phyloP scores from a whole-genome alignment of 305 asterid species.

The Petunia hybrid region DNA sequence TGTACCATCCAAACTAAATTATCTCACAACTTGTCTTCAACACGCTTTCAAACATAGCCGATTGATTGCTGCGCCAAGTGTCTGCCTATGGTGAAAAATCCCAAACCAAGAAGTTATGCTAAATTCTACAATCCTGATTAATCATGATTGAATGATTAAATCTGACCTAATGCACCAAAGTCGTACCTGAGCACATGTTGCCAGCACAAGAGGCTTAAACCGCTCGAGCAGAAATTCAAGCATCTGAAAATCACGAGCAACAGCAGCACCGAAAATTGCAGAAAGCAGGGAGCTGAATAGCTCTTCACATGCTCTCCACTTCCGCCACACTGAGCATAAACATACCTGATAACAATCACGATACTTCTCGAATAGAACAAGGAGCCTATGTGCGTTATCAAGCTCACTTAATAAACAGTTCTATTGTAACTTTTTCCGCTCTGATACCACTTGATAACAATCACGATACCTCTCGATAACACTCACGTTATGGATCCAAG shows the following conservation, averaged over 20 bases:
- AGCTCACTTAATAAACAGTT: too few relatives aligned
- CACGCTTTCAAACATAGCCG: conserved; percentile 87
- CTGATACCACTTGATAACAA: too few relatives aligned
- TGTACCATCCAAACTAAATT: conserved; percentile 88
- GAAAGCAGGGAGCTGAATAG: conserved; percentile 86
- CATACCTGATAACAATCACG: conserved; percentile 54
- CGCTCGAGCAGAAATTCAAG: conserved; percentile 89
- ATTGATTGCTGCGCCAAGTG: conserved; percentile 77
- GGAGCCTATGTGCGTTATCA: too few relatives aligned
- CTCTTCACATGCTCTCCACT: conserved; percentile 93
- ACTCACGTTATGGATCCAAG: too few relatives aligned
- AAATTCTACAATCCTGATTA: conserved; percentile 31
- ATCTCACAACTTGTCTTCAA: conserved; percentile 92
- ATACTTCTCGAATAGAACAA: too few relatives aligned
- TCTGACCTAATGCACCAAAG: conserved; percentile 23
- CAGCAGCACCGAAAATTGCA: conserved; percentile 92
- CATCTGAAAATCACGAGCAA: conserved; percentile 89
- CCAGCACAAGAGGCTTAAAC: conserved; percentile 87
- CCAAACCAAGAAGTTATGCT: conserved; percentile 30
- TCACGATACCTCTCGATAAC: too few relatives aligned
- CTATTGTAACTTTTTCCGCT: too few relatives aligned
- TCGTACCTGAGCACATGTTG: conserved; percentile 88
- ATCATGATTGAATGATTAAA: conserved; percentile 15
- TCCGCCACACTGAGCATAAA: conserved; percentile 85
- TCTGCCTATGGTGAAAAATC: conserved; percentile 65